Base-by-base conservation (phyloP, 257 asterid genomes). In the Przewalskia tangutica region DNA sequence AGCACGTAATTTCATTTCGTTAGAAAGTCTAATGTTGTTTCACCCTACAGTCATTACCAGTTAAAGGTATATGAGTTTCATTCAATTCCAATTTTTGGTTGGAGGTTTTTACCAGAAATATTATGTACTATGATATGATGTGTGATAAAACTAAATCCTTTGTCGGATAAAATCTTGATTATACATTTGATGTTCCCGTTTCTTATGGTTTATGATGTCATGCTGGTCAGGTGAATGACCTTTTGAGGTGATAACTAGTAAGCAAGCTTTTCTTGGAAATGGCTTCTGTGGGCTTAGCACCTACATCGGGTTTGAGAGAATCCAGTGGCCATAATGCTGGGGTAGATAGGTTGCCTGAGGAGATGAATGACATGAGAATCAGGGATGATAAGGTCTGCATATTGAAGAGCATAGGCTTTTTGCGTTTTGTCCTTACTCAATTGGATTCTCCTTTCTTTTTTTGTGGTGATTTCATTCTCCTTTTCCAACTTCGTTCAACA, bases 311-410 rank as follows among this genome's bases (percentile, higher is more conserved):
- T 85, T 81, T 86, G 86, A 92, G 89, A 89, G 95, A 89, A 84
- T 82, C 87, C 12, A 82, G 88, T 85, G 87, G 88, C 79, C 87
- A 83, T 84, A 88, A 81, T 84, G 90, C 85, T 66, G 92, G 91
- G 81, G 90, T 90, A 82, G 93, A 92, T 87, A 88, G 89, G 77
- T 88, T 92, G 84, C 92, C 97, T 51, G 92, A 89, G 90, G 95
- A 90, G 90, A 87, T 91, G 92, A 91, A 88, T 87, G 93, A 90
- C 88, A 90, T 90, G 94, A 89, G 87, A 89, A 92, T 92, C 86
- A 86, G 90, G 87, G 97, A 92, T 85, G 97, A 92, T 77, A 92
- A 88, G 91, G 94, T 88, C 83, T 73, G 53, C 14, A 66, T 77
- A 42, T 54, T 11, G 59, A 68, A 66, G 53, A 48, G 55, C 18